These are phyloP conservation scores for Royoungia palumana DNA, from an alignment of 768 basidiomycete genomes.

Conservation along the genomic window DNA sequence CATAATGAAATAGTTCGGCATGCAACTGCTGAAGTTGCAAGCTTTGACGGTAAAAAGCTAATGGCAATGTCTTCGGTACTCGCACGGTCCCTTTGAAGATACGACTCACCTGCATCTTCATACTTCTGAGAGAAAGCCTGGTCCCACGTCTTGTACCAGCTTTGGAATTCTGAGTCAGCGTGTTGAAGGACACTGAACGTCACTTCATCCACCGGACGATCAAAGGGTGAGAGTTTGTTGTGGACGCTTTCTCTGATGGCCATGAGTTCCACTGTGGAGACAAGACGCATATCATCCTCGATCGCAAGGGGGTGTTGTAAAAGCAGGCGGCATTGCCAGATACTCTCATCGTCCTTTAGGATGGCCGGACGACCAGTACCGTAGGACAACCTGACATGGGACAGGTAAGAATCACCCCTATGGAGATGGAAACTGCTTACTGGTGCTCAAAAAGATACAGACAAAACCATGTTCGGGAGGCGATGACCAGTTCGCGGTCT, in stretches of 20 bases:
- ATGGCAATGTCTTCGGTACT: conserved; percentile 1
- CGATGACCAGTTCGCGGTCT: conserved; percentile 78
- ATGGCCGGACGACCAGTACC: conserved; percentile 93
- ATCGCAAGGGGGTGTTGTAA: conserved; percentile 86
- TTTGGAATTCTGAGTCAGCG: conserved; percentile 74
- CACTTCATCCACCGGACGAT: conserved; percentile 69
- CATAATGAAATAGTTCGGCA: conserved; percentile 82
- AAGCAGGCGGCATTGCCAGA: conserved; percentile 73
- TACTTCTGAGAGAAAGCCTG: conserved; percentile 77
- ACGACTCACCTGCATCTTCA: conserved; percentile 66
- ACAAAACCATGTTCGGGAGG: conserved; percentile 89
- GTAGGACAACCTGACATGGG: conserved; percentile 75
- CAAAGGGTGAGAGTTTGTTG: conserved; percentile 75
- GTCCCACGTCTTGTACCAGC: conserved; percentile 84
- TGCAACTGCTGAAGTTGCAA: conserved; percentile 84
- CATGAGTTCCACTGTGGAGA: conserved; percentile 93
- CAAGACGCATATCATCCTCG: conserved; percentile 91
- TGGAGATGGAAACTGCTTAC: conserved; percentile 42
- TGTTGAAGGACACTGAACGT: conserved; percentile 69
- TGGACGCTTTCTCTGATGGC: conserved; percentile 83
- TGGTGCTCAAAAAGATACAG: conserved; percentile 93
- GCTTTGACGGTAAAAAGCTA: conserved; percentile 87
- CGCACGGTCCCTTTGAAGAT: conserved; percentile 2
- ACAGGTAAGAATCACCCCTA: neutral
- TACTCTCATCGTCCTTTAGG: conserved; percentile 89